Evolutionary conservation across 176 grass and related monocot species (phyloP), one percentile per base, ranked within the genome.

Genomic region (Otatea glauca): DNA sequence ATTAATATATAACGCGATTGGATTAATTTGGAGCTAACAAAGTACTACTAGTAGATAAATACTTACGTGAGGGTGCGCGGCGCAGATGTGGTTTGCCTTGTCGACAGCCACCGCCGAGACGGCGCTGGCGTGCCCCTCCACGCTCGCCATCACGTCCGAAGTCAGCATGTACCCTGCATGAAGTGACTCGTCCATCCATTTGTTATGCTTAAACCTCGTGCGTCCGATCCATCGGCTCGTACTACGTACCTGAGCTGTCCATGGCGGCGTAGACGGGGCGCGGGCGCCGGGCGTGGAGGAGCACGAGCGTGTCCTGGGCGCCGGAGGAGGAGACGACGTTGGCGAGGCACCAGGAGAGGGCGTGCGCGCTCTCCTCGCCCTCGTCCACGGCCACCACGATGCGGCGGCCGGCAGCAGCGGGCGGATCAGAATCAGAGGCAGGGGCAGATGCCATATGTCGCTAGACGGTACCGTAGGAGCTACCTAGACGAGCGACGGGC

Each of bases 291-390:
- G 80, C 87, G 63, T 92, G 84, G 25, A 92, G 62, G 54, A 92
- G 86, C 39, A 88, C 27, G 37, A 88, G 49, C 54, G 68, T 76
- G 85, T 75, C 58, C 62, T n/a, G 73, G 51, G 27, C 65, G 16
- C 27, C 32, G 18, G 76, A 15, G 7, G 74, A 38, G 27, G 70
- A 70, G 21, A 81, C 85, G 37, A 91, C 68, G 85, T 87, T 91
- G 85, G 77, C 69, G 69, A 91, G 85, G 89, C 89, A 91, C 89
- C 89, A 91, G 81, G 62, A 45, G 75, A 91, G 89, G 9, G 85
- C 89, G 81, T 87, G 56, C 85, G 21, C 53, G 89, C 89, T 91
- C 89, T 91, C 89, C 32, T 81, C 85, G 85, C 81, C 75, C 80
- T 84, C 89, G 81, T 87, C 89, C 68, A 91, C 89, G 32, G 89